Evolutionary conservation across 345 rosid species (phyloP).

Genomic region (Gossypium longicalyx): DNA sequence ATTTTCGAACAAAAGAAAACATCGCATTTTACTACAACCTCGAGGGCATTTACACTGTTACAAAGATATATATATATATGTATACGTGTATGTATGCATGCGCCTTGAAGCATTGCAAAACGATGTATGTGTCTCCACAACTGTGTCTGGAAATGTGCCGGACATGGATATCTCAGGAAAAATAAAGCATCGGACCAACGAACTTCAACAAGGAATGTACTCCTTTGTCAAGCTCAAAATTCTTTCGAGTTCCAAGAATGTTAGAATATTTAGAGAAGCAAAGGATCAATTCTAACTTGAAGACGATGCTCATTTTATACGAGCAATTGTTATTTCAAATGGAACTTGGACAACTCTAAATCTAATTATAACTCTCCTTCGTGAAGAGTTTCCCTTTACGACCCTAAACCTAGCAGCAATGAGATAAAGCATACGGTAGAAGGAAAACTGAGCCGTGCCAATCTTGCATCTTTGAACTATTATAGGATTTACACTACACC

Average conservation of each 20-base stretch:
- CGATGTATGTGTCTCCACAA: neutral
- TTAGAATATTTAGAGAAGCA: neutral
- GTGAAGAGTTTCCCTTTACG: neutral
- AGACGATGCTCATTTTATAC: neutral
- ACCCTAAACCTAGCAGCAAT: neutral
- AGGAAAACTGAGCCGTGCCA: neutral
- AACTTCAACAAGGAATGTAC: neutral
- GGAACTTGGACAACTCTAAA: constrained; percentile 1
- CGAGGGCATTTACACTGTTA: neutral
- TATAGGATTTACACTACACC: neutral
- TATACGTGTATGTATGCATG: neutral
- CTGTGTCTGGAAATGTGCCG: too few species aligned
- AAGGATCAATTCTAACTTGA: neutral
- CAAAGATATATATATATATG: too few species aligned
- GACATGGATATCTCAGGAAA: too few species aligned
- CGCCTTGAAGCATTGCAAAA: neutral
- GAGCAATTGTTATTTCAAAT: neutral
- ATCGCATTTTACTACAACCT: neutral
- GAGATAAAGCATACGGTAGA: neutral
- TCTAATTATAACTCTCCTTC: neutral
- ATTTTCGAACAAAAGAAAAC: neutral
- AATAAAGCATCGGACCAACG: neutral
- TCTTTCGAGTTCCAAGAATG: neutral
- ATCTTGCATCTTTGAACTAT: neutral
- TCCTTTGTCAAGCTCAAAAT: neutral